A percentile compares a stretch with the other conserved stretches of the same genome.
phyloP scores from a whole-genome alignment of 108 stramenopile species.

The Discostella pseudostelligera region DNA sequence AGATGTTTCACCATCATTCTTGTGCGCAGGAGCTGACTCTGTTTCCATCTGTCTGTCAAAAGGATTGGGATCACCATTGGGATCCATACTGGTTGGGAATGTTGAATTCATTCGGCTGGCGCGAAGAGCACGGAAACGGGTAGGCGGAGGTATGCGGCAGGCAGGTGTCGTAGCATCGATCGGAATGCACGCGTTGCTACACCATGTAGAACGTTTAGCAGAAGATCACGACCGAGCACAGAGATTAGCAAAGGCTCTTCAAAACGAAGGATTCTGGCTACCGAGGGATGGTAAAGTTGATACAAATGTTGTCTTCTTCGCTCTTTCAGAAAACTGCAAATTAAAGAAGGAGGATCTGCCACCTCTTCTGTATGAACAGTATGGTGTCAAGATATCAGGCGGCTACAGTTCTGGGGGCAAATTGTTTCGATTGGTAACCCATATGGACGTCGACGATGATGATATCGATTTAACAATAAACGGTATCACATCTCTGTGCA shows the following conservation, averaged over 20 bases:
- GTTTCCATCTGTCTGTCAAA: conserved; percentile 95
- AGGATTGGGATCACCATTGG: conserved; percentile 95
- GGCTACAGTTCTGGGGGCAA: conserved; percentile 72
- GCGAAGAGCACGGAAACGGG: conserved; percentile 86
- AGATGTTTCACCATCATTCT: conserved; percentile 41
- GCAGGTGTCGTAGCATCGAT: conserved; percentile 90
- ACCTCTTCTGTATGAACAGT: conserved; percentile 36
- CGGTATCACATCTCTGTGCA: conserved; percentile 34
- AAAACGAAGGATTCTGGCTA: conserved; percentile 58
- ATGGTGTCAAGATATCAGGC: conserved; percentile 64
- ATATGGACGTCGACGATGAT: conserved; percentile 71
- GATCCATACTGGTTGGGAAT: conserved; percentile 88
- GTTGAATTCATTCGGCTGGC: conserved; percentile 78
- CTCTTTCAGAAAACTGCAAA: conserved; percentile 54
- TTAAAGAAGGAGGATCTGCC: conserved; percentile 52
- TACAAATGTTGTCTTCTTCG: conserved; percentile 88
- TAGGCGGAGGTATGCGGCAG: conserved; percentile 98
- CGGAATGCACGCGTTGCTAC: conserved; percentile 85
- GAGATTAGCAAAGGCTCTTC: conserved; percentile 54
- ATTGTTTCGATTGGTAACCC: conserved; percentile 71
- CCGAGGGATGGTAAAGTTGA: conserved; percentile 63
- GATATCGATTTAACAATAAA: conserved; percentile 42
- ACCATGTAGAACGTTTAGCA: conserved; percentile 78
- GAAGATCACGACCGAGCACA: conserved; percentile 83
- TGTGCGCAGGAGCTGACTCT: conserved; percentile 78